A percentile compares a stretch with the other conserved stretches of the same genome.
Conservation (phyloP, 2,329 filamentous ascomycete genomes). For the Macrophomina tecta region DNA sequence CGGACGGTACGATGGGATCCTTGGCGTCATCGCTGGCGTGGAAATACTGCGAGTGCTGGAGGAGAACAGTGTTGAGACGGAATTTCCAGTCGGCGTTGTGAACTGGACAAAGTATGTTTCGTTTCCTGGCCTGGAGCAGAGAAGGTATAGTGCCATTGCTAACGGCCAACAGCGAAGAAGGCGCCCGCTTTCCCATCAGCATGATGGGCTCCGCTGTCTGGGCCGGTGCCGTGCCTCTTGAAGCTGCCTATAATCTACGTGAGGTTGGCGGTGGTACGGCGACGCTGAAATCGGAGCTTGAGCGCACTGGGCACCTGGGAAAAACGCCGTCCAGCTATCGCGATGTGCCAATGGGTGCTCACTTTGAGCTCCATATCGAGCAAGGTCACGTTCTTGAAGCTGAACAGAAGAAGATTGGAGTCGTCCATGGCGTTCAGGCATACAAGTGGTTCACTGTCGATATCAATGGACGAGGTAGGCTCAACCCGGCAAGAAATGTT, state of each 20-base stretch:
- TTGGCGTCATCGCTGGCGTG: constrained; percentile 74
- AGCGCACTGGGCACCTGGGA: constrained; percentile 75
- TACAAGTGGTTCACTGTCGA: constrained; percentile 76
- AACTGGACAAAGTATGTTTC: constrained; percentile 71
- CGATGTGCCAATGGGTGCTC: constrained; percentile 70
- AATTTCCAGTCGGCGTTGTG: constrained; percentile 74
- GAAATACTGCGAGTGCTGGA: constrained; percentile 69
- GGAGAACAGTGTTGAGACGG: constrained; percentile 44
- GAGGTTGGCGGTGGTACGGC: constrained; percentile 50
- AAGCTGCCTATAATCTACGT: too few species aligned
- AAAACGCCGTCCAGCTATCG: constrained; percentile 60
- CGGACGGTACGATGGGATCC: constrained; percentile 76
- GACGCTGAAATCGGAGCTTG: constrained; percentile 66
- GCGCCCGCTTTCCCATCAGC: constrained; percentile 76
- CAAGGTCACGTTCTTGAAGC: constrained; percentile 78
- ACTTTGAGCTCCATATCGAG: constrained; percentile 86
- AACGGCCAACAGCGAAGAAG: constrained; percentile 64
- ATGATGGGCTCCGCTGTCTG: constrained; percentile 80
- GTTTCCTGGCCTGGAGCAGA: too few species aligned
- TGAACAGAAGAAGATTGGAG: constrained; percentile 66
- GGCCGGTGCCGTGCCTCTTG: constrained; percentile 64
- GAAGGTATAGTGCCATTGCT: too few species aligned
- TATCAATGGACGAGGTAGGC: too few species aligned
- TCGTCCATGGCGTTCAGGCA: constrained; percentile 75
- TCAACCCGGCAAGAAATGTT: too few species aligned